Evolutionary conservation across 345 rosid species (phyloP).

Genomic region (Kernera saxatilis): DNA sequence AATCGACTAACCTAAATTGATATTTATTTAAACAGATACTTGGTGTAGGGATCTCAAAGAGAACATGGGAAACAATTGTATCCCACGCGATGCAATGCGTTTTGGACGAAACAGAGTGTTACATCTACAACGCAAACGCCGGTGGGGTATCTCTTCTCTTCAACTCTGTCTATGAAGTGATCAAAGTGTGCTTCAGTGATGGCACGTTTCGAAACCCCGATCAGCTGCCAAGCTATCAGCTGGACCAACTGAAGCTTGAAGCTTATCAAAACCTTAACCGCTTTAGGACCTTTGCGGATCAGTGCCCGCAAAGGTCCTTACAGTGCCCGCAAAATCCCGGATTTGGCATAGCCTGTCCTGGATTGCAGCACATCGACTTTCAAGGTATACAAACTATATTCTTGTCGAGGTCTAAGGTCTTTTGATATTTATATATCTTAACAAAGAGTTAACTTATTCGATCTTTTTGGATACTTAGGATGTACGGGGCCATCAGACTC

Average conservation of each 20-base stretch:
- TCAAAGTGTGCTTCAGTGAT: slow-evolving; percentile 39
- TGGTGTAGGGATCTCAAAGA: slow-evolving; percentile 37
- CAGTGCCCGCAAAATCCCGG: slow-evolving; percentile 19
- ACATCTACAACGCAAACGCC: slow-evolving; percentile 29
- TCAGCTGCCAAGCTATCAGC: slow-evolving; percentile 32
- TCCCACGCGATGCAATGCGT: slow-evolving; percentile 58
- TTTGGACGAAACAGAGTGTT: slow-evolving; percentile 41
- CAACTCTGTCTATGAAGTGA: slow-evolving; percentile 44
- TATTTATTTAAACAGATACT: too few relatives aligned
- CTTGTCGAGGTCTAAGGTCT: not conserved
- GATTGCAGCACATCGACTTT: slow-evolving; percentile 1
- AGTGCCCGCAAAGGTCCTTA: slow-evolving; percentile 34
- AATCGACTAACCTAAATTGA: not conserved
- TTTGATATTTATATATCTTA: not conserved
- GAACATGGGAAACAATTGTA: slow-evolving; percentile 51
- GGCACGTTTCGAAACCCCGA: slow-evolving; percentile 24
- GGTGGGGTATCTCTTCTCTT: slow-evolving; percentile 33
- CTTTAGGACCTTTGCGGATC: slow-evolving; percentile 18
- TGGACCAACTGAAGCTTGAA: slow-evolving; percentile 38
- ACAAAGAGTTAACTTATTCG: not conserved
- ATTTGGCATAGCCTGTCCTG: slow-evolving; percentile 4
- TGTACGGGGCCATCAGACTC: not conserved
- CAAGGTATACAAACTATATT: slow-evolving; percentile 7
- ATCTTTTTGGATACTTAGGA: not conserved
- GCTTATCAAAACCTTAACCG: slow-evolving; percentile 40